A percentile compares a stretch with the other conserved stretches of the same genome.
phyloP scores from a whole-genome alignment of 1,284 basidiomycete genomes.

The Thecaphora thlaspeos region DNA sequence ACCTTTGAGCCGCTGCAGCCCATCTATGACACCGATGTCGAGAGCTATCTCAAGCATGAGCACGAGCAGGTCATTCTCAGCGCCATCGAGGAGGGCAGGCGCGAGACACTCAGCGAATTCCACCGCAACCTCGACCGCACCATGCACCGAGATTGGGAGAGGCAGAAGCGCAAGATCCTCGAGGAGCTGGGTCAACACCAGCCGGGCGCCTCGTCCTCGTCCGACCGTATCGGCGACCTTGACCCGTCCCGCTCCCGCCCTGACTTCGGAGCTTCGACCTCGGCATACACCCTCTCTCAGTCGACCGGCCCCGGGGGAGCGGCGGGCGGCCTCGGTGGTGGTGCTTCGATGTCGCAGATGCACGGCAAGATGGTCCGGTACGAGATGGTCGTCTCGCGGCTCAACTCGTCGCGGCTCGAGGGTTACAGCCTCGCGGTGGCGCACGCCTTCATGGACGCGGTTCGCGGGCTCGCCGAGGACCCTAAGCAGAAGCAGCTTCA shows the following conservation, averaged over 20 bases:
- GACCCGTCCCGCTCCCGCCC: conserved; percentile 10
- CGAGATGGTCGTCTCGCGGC: conserved; percentile 43
- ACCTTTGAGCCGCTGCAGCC: conserved; percentile 86
- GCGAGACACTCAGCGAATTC: conserved; percentile 81
- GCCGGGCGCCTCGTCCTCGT: conserved; percentile 9
- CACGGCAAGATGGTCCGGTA: conserved; percentile 54
- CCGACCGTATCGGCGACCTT: conserved; percentile 11
- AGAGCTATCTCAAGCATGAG: conserved; percentile 76
- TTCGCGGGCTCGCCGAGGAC: conserved; percentile 35
- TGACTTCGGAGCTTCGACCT: conserved; percentile 36
- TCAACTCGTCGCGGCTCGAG: conserved; percentile 51
- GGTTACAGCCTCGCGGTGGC: conserved; percentile 36
- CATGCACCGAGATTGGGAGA: conserved; percentile 80
- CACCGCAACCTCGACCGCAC: conserved; percentile 75
- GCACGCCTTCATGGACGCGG: conserved; percentile 46
- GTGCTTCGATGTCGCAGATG: conserved; percentile 28
- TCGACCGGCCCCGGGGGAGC: conserved; percentile 4
- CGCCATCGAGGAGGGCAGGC: conserved; percentile 83
- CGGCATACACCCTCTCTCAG: conserved; percentile 17
- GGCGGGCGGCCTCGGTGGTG: conserved; percentile 5
- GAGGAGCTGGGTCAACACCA: conserved; percentile 73
- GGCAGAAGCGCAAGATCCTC: conserved; percentile 81
- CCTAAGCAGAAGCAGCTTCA: conserved; percentile 55
- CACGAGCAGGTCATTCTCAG: conserved; percentile 92
- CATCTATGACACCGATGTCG: conserved; percentile 84